Base-by-base conservation (phyloP, 2,329 filamentous ascomycete species). In the Ophioceras dolichostomum region DNA sequence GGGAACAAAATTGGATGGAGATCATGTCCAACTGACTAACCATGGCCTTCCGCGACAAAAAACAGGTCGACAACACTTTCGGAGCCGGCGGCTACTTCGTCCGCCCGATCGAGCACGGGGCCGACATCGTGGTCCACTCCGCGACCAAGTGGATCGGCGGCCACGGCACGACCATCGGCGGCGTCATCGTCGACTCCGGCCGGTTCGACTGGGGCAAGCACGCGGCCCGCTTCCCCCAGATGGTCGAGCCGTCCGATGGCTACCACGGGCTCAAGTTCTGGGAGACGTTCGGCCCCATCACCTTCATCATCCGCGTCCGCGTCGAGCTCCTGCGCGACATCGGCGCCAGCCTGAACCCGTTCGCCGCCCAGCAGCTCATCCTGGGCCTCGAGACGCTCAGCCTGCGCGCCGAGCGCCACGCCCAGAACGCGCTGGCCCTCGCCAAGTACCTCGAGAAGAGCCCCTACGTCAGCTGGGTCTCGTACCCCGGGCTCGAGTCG, bases 121-220 rank as follows among this genome's bases (percentile, higher is more conserved):
- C 84, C 45, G 88, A 95, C 55, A 94, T 95, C 42, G 81, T 95
- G 37, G 84, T 94, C 18, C 87, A 95, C 69, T 91, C 83, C 28
- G 87, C 87, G 10, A 94, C 88, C 41, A 95, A 95, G 62, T 95
- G 88, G 88, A 95, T 96, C 44, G 88, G 88, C 40, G 88, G 88
- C 30, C 89, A 96, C 59, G 89, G 88, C 43, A 94, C 88, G 29
- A 94, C 88, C 19, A 83, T 95, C 47, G 88, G 73, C 40, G 88
- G 88, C 43, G 73, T 94, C 31, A 73, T 95, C 24, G 68, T 95
- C 45, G 88, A 95, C 64, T 76, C 79, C 47, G 88, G 88, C 51
- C 91, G 86, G 57, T 96, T 95, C 56, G 82, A 94, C 67, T 96
- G 89, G 88, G 85, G 83, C 49, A 81, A 81, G 61, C 63, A 94